Evolutionary conservation across 176 grass and related monocot genomes (phyloP).

Genomic region (Phoenix roebelenii): DNA sequence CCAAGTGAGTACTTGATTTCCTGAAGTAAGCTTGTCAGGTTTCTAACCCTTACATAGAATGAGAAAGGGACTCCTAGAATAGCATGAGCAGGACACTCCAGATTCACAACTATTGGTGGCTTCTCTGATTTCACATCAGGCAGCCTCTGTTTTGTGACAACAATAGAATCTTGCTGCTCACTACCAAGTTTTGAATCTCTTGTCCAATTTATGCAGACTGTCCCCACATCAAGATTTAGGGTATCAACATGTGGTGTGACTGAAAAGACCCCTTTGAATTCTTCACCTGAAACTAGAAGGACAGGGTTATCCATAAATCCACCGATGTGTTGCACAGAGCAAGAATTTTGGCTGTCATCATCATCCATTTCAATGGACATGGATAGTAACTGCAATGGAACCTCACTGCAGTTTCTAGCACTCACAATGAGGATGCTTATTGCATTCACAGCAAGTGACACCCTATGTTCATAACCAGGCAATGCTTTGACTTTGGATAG

Average conservation of each 20-base stretch:
- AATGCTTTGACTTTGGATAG: conserved; percentile 65
- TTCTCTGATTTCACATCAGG: conserved; percentile 60
- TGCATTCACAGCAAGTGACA: conserved; percentile 69
- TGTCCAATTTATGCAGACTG: conserved; percentile 67
- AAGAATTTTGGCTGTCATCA: conserved; percentile 24
- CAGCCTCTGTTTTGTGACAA: conserved; percentile 51
- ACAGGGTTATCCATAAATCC: conserved; percentile 34
- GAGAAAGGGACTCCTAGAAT: conserved; percentile 77
- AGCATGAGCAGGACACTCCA: conserved; percentile 79
- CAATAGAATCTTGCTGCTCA: conserved; percentile 33
- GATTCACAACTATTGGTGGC: conserved; percentile 60
- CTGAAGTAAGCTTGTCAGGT: conserved; percentile 78
- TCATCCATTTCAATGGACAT: conserved; percentile 39
- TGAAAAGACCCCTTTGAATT: conserved; percentile 84
- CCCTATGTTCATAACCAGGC: conserved; percentile 33
- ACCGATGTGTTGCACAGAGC: conserved; percentile 44
- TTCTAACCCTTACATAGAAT: conserved; percentile 70
- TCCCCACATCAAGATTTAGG: conserved; percentile 44
- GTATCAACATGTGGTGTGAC: conserved; percentile 36
- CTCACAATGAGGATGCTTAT: conserved; percentile 65
- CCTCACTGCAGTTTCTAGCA: conserved; percentile 74
- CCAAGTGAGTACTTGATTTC: conserved; percentile 89
- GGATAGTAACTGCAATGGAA: conserved; percentile 48
- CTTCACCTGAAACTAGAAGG: conserved; percentile 56
- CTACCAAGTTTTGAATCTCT: conserved; percentile 37